Conservation (phyloP, 2,329 filamentous ascomycete species). For the Pseudomassariella vexata region DNA sequence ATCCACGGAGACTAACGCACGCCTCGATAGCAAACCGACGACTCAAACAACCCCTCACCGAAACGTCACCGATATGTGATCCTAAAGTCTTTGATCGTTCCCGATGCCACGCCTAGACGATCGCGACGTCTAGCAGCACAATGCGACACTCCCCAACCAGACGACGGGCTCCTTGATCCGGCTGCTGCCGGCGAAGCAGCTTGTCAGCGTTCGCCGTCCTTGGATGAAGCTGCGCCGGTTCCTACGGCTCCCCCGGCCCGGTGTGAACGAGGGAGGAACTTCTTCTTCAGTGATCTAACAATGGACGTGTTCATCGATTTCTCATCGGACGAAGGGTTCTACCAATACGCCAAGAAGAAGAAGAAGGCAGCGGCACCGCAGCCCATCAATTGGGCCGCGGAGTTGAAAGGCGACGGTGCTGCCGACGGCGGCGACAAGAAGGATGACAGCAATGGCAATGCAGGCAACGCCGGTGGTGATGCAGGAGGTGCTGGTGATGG, state of each 20-base stretch:
- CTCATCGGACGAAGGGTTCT: slow-evolving; percentile 45
- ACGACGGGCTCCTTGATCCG: slow-evolving; percentile 13
- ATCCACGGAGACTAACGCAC: slow-evolving; percentile 10
- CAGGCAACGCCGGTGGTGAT: slow-evolving; percentile 21
- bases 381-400: slow-evolving; percentile 16
- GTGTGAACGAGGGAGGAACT: slow-evolving; percentile 20
- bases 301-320: slow-evolving; percentile 50
- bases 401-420: slow-evolving; percentile 25
- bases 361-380: slow-evolving; percentile 11
- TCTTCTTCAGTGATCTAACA: slow-evolving; percentile 39
- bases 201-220: slow-evolving; percentile 20
- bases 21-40: slow-evolving; percentile 12
- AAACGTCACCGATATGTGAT: slow-evolving; percentile 7
- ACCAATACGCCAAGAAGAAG: slow-evolving; percentile 50
- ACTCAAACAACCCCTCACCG: slow-evolving; percentile 11
- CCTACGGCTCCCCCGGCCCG: slow-evolving; percentile 14
- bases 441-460: slow-evolving; percentile 26
- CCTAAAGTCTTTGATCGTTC: slow-evolving; percentile 21
- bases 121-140: slow-evolving; percentile 18
- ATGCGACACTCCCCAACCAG: slow-evolving; percentile 12
- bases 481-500: slow-evolving; percentile 29
- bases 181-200: slow-evolving; percentile 15
- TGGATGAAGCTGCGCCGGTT: slow-evolving; percentile 17
- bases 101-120: slow-evolving; percentile 29
- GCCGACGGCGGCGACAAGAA: slow-evolving; percentile 26